These are phyloP conservation scores for Phytophthora vignae DNA, from an alignment of 352 stramenopile species.

Conservation along the genomic window DNA sequence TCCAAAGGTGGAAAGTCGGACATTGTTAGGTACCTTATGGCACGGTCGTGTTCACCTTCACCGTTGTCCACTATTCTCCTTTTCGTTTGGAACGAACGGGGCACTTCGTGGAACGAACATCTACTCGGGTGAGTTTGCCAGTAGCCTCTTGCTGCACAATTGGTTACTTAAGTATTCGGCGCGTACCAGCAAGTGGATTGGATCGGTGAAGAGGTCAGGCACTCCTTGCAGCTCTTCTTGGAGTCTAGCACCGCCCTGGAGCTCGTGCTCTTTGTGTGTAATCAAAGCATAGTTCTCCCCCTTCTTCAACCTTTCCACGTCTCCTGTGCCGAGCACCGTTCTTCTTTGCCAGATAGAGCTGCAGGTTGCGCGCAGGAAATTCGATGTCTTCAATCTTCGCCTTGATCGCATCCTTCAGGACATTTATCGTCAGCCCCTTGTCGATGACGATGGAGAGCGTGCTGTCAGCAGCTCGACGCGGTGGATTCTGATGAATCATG, in stretches of 20 bases:
- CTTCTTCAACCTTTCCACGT: background rate
- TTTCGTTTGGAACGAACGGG: background rate
- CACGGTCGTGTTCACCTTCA: background rate
- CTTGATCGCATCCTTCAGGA: background rate
- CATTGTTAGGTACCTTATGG: background rate
- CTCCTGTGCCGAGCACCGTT: background rate
- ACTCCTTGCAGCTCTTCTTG: background rate
- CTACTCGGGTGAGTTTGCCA: background rate
- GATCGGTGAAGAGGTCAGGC: background rate
- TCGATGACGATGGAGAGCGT: no score
- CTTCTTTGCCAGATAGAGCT: slow-evolving; percentile 2
- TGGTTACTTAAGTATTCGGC: no score
- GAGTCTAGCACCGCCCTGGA: background rate
- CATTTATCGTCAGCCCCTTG: no score
- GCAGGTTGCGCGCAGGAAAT: background rate
- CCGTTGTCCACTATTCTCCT: background rate
- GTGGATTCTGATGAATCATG: no score
- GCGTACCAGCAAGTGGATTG: background rate
- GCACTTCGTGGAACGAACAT: background rate
- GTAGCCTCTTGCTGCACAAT: background rate
- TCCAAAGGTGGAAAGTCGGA: background rate
- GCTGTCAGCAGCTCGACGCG: no score
- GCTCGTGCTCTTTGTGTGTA: background rate
- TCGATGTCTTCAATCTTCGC: background rate
- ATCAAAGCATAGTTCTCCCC: background rate